phyloP scores from a whole-genome alignment of 768 basidiomycete species.

The Dentipellis fragilis region DNA sequence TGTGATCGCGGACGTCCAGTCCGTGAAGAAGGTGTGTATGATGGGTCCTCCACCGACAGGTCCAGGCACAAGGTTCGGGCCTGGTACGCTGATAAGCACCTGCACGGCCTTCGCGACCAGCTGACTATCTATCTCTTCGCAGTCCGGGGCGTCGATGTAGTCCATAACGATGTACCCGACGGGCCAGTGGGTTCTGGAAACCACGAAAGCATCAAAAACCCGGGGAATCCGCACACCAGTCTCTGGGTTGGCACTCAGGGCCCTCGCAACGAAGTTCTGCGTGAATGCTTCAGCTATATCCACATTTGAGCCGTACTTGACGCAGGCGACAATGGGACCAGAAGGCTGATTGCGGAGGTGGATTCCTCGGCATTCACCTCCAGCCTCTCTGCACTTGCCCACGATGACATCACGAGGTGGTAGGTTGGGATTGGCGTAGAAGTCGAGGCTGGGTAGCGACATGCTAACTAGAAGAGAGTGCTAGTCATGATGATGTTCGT shows the following conservation, averaged over 20 bases:
- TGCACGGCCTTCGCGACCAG: slow-evolving; percentile 9
- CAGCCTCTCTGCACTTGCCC: background rate
- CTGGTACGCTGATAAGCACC: slow-evolving; percentile 7
- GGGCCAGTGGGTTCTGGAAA: background rate
- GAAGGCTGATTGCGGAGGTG: background rate
- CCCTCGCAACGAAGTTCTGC: background rate
- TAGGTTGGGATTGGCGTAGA: background rate
- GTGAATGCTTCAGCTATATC: background rate
- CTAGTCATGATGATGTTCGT: background rate
- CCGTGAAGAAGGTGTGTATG: slow-evolving; percentile 8
- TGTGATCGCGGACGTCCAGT: background rate
- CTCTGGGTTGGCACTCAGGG: background rate
- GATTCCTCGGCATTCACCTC: background rate
- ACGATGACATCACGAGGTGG: background rate
- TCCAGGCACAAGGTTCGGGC: slow-evolving; percentile 6
- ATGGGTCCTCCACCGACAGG: slow-evolving; percentile 11
- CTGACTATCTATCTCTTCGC: slow-evolving; percentile 1
- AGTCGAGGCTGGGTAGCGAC: background rate
- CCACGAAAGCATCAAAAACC: slow-evolving; percentile 1
- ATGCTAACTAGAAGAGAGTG: background rate
- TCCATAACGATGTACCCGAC: slow-evolving; percentile 13
- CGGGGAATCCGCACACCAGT: slow-evolving; percentile 7
- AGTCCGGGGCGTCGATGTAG: slow-evolving; percentile 9
- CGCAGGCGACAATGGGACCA: background rate
- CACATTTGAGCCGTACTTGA: slow-evolving; percentile 1